phyloP scores from a whole-genome alignment of 306 rosid genomes.

The Cicer judaicum region DNA sequence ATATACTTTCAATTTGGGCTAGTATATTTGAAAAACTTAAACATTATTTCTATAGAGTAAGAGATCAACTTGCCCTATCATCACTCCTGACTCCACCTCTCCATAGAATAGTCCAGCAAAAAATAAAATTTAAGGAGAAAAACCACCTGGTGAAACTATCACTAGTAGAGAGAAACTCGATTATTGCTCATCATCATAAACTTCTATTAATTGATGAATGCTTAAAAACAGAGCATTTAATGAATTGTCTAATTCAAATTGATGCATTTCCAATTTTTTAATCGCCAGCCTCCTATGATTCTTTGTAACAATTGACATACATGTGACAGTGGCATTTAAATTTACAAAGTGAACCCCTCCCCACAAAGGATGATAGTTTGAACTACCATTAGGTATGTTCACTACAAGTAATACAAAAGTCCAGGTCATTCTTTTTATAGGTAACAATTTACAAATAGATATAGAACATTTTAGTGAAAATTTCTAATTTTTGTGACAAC shows the following conservation, averaged over 20 bases:
- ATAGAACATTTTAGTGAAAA: slow-evolving; percentile 6
- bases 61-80: background rate
- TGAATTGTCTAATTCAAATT: background rate
- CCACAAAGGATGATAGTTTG: background rate
- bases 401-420: background rate
- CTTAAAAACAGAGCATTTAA: background rate
- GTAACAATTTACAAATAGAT: background rate
- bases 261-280: background rate
- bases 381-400: background rate
- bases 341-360: background rate
- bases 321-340: background rate
- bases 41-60: no score
- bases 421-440: no score
- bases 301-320: background rate
- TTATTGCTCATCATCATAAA: background rate
- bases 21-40: background rate
- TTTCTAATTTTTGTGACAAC: background rate
- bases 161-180: background rate
- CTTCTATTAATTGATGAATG: background rate
- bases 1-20: background rate
- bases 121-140: no score
- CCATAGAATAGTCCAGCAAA: background rate
- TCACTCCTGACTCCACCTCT: background rate
- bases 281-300: background rate
- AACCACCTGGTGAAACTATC: background rate